Evolutionary conservation across 768 basidiomycete species (phyloP), one percentile per base, ranked within the genome.

Genomic region (Tulasnella sp.): DNA sequence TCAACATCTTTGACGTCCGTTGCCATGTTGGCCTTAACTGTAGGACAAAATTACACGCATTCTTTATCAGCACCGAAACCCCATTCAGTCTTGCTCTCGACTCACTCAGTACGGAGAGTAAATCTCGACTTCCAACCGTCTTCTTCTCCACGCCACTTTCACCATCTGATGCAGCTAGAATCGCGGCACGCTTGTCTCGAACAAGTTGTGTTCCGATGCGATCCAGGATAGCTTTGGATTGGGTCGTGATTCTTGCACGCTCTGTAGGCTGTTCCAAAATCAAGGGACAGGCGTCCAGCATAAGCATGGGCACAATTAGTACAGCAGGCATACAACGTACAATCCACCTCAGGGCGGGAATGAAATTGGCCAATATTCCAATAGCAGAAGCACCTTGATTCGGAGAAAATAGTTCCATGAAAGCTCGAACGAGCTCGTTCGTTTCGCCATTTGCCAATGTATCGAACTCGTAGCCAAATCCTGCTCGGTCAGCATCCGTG

Each of bases 51-150:
- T n/a, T 29, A 7, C 18, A 18, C 5, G 77, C 37, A 13, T 13
- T 4, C 35, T 75, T 37, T 44, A 44, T 44, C 81, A 89, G 90
- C 82, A 88, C 83, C 0, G 86, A 80, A 0, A 90, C 84, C 82
- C 90, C 91, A 2, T 87, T 40, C 44, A 2, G 35, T 37, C 9
- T 32, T 26, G 23, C 10, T 32, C 10, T 37, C 7, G 4, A 76
- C 75, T 35, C 75, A 76, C 75, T 67, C n/a, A 76, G 37, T 10
- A 76, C 75, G 37, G 46, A 55, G 29, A 61, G 42, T 2, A 76
- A 9, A 39, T 76, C 75, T 39, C 67, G 29, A 11, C 75, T 57
- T 29, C 18, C 75, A 9, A 76, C 67, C 26, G 48, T 13, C 57
- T 76, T 76, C 67, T 57, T 39, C 55, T 76, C 48, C 2, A 76